Percentiles rank a stretch among this genome's conserved stretches.
These are phyloP conservation scores for Leccinum obscurum DNA, from an alignment of 768 basidiomycete species.

Conservation along the genomic window DNA sequence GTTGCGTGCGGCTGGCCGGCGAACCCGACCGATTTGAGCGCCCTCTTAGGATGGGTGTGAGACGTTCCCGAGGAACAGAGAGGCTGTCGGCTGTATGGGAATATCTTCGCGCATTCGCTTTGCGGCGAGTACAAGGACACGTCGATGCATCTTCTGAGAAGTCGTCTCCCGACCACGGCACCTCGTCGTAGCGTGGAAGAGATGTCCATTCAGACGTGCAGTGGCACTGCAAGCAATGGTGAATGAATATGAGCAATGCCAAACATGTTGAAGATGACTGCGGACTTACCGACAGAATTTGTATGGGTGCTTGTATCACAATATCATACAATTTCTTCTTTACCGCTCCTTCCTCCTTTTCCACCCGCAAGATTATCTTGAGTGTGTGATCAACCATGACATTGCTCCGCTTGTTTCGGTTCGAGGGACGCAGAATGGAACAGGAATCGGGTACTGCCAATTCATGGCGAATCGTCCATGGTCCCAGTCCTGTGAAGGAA, in stretches of 20 bases:
- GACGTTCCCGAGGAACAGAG: slow-evolving; percentile 26
- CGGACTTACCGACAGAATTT: slow-evolving; percentile 79
- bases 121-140: slow-evolving; percentile 44
- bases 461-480: slow-evolving; percentile 78
- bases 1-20: slow-evolving; percentile 42
- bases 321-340: slow-evolving; percentile 86
- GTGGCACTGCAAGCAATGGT: slow-evolving; percentile 53
- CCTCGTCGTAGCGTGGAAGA: slow-evolving; percentile 71
- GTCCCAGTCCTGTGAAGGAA: slow-evolving; percentile 73
- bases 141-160: slow-evolving; percentile 13
- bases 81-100: neutral
- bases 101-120: slow-evolving; percentile 12
- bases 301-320: slow-evolving; percentile 80
- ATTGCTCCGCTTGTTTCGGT: slow-evolving; percentile 57
- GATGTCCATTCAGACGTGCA: slow-evolving; percentile 80
- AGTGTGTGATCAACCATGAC: slow-evolving; percentile 74
- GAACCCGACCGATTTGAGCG: slow-evolving; percentile 38
- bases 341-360: slow-evolving; percentile 69
- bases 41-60: slow-evolving; percentile 34
- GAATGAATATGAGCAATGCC: neutral
- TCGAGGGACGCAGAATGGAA: slow-evolving; percentile 67
- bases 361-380: slow-evolving; percentile 83
- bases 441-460: slow-evolving; percentile 71
- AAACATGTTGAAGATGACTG: neutral
- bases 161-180: slow-evolving; percentile 8